phyloP scores from a whole-genome alignment of 495 filamentous ascomycete species.

The Hapsidospora chrysogenum region DNA sequence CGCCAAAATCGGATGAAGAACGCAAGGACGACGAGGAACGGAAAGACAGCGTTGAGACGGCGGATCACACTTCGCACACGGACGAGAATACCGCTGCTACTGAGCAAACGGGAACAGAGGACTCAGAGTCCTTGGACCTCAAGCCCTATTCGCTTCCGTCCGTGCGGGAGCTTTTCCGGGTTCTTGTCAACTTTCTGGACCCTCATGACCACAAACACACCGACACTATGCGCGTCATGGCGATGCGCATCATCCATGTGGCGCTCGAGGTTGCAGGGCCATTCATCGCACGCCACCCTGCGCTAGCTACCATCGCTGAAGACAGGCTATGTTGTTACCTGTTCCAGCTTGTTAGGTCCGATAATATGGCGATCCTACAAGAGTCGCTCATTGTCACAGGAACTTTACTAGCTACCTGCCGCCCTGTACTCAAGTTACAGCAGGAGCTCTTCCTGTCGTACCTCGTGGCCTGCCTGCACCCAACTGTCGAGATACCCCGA shows the following conservation, averaged over 20 bases:
- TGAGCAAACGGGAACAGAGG: slow-evolving; percentile 15
- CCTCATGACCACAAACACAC: slow-evolving; percentile 84
- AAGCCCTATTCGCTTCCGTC: slow-evolving; percentile 87
- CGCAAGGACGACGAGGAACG: background rate
- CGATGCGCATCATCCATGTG: slow-evolving; percentile 90
- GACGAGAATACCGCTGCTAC: slow-evolving; percentile 8
- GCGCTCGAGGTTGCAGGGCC: slow-evolving; percentile 92
- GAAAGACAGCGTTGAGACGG: slow-evolving; percentile 17
- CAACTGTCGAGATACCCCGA: slow-evolving; percentile 75
- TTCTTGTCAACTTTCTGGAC: slow-evolving; percentile 87
- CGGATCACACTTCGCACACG: slow-evolving; percentile 10
- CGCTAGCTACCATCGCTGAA: slow-evolving; percentile 71
- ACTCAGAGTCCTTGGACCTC: slow-evolving; percentile 37
- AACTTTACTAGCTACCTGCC: slow-evolving; percentile 79
- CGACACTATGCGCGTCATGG: slow-evolving; percentile 94
- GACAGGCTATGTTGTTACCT: slow-evolving; percentile 89
- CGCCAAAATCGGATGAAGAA: background rate
- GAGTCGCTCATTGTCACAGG: slow-evolving; percentile 83
- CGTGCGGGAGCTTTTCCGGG: slow-evolving; percentile 83
- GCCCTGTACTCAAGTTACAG: slow-evolving; percentile 85
- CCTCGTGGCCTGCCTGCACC: slow-evolving; percentile 83
- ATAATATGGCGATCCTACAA: slow-evolving; percentile 84
- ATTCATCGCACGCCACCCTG: slow-evolving; percentile 86
- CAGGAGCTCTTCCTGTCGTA: slow-evolving; percentile 96
- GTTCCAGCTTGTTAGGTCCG: slow-evolving; percentile 91